Conservation (phyloP, 1,139 yeast species). For the Eremothecium sinecaudum region DNA sequence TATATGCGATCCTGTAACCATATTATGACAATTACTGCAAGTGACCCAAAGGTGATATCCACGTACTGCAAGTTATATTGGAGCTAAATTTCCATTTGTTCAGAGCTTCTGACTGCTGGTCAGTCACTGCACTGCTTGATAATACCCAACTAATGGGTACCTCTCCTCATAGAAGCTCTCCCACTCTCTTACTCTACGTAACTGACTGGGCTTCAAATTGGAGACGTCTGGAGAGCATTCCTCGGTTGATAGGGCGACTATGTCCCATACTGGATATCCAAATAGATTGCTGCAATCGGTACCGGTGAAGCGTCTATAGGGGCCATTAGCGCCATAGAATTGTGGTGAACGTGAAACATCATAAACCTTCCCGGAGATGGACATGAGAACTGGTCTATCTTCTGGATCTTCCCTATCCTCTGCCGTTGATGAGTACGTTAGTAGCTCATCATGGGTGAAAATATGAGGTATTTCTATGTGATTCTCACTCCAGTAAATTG, state of each 20-base stretch:
- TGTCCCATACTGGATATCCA: slow-evolving; percentile 16
- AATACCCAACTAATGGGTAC: slow-evolving; percentile 19
- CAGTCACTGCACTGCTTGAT: no score
- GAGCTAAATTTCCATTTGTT: no score
- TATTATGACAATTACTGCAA: no score
- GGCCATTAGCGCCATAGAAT: slow-evolving; percentile 21
- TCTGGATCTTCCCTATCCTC: slow-evolving; percentile 6
- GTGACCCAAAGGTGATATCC: no score
- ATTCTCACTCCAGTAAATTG: slow-evolving; percentile 13
- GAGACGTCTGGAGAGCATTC: slow-evolving; percentile 12
- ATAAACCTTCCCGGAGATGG: slow-evolving; percentile 18
- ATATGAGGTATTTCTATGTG: slow-evolving; percentile 11
- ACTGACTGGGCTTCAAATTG: slow-evolving; percentile 9
- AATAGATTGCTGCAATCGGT: slow-evolving; percentile 19
- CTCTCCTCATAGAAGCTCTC: slow-evolving; percentile 13
- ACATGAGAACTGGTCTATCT: slow-evolving; percentile 13
- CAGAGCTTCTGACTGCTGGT: no score
- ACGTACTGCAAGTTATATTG: no score
- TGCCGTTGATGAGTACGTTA: slow-evolving; percentile 9
- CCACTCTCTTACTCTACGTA: slow-evolving; percentile 17
- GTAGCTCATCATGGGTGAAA: slow-evolving; percentile 14
- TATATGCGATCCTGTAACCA: no score
- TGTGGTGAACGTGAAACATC: slow-evolving; percentile 19
- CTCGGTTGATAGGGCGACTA: slow-evolving; percentile 10
- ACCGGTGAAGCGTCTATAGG: slow-evolving; percentile 19